Conservation (phyloP, 495 filamentous ascomycete species). For the Lineolata rhizophorae region DNA sequence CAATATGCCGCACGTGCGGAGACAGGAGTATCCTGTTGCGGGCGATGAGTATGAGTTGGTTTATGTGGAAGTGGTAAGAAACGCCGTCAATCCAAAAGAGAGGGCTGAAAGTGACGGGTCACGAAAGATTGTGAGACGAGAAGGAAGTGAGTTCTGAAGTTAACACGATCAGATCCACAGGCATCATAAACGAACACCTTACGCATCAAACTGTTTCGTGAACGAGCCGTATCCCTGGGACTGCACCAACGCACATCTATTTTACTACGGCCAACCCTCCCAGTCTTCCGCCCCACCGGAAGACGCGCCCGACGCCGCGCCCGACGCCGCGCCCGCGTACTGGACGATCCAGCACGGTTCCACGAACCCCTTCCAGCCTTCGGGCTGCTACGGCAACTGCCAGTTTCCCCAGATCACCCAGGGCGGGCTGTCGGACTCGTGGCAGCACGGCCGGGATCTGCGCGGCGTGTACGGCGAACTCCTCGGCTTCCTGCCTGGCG, state of each 20-base stretch:
- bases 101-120: constrained; percentile 1
- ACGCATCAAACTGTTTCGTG: constrained; percentile 44
- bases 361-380: constrained; percentile 33
- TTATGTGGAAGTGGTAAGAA: constrained; percentile 42
- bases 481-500: constrained; percentile 33
- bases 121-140: too few relatives aligned
- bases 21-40: constrained; percentile 29
- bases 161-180: constrained; percentile 31
- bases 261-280: constrained; percentile 32
- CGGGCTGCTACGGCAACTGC: constrained; percentile 39
- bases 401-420: constrained; percentile 51
- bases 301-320: too few relatives aligned
- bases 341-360: constrained; percentile 33
- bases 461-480: constrained; percentile 39
- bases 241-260: constrained; percentile 37
- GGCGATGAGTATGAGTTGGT: constrained; percentile 27
- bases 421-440: constrained; percentile 39
- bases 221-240: constrained; percentile 41
- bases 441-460: constrained; percentile 41
- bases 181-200: constrained; percentile 54
- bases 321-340: constrained; percentile 23
- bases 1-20: constrained; percentile 54
- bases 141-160: not conserved
- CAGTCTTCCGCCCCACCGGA: constrained; percentile 11
- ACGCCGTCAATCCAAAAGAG: not conserved